Conservation (phyloP, 1,284 basidiomycete species). For the Anthracocystis setariae region DNA sequence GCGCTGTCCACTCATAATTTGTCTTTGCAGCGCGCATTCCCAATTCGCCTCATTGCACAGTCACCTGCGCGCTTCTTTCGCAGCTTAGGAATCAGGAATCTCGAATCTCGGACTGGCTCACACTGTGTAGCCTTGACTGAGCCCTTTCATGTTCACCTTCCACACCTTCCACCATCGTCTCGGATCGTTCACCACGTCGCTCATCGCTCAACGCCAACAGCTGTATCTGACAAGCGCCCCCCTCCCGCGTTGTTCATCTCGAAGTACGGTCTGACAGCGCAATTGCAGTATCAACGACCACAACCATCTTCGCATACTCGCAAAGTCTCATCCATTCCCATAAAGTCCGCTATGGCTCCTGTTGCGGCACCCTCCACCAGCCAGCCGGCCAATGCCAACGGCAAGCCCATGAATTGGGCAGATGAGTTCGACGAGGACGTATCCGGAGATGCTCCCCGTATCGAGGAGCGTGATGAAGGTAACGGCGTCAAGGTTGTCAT, state of each 20-base stretch:
- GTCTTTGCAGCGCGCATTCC: background rate
- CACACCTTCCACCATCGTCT: constrained; percentile 15
- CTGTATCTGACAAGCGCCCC: background rate
- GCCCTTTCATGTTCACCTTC: constrained; percentile 9
- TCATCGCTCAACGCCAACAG: background rate
- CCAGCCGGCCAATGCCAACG: constrained; percentile 37
- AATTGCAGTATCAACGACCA: constrained; percentile 6
- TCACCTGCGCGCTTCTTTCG: background rate
- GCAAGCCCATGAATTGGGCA: constrained; percentile 64
- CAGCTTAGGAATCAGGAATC: constrained; percentile 4
- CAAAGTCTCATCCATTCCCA: constrained; percentile 1
- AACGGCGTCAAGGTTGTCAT: constrained; percentile 87
- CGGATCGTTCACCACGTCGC: constrained; percentile 5
- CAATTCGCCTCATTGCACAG: background rate
- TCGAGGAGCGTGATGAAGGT: constrained; percentile 78
- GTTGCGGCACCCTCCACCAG: constrained; percentile 44
- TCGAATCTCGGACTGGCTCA: background rate
- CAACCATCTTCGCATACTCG: background rate
- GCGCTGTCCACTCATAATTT: background rate
- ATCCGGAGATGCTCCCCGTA: constrained; percentile 38
- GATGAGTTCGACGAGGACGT: constrained; percentile 65
- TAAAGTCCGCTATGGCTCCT: constrained; percentile 34
- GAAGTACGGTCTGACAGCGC: constrained; percentile 2
- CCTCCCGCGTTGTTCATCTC: background rate
- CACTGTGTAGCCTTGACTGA: constrained; percentile 11